Evolutionary conservation across 805 yeast genomes (phyloP), one percentile per base, ranked within the genome.

Genomic region (Candida sakaeoensis): DNA sequence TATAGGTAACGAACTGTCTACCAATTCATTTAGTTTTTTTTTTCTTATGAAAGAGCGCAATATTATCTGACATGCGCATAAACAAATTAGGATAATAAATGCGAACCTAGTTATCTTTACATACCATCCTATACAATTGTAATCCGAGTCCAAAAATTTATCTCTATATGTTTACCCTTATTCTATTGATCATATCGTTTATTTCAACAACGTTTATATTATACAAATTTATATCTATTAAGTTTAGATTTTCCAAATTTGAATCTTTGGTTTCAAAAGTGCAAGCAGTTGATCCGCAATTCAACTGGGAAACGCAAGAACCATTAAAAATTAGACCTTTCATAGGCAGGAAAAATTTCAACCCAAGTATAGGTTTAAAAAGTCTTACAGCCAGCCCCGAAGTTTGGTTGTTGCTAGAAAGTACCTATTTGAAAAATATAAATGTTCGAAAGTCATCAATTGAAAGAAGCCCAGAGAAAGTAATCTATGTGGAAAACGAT

Each of bases 341-440:
- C 46, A 60, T 47, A 8, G 63, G 62, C 6, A 65, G 66, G 41
- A 55, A 49, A 29, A 60, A 59, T 50, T 63, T 61, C 45, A 61
- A 58, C 27, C 61, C 63, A 2, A 54, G 61, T 8, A 58, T 67
- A 66, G 67, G 58, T 4, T 50, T 65, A 26, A 50, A 49, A 13
- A 60, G 60, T 42, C 41, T 66, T 16, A 46, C 57, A 5, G 41
- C 51, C n/a, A 45, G 55, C 2, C 60, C 79, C 2, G 68, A 72
- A 30, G 81, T 82, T 28, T 75, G 82, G 75, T 62, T 85, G 17
- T 60, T 77, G 23, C 55, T 85, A 3, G 93, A 85, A 42, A 60
- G 79, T 32, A 75, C 83, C 0, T 84, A 83, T 51, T 49, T 67
- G 38, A 57, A 65, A 3, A 59, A 66, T 32, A 71, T 77, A 5